Conservation (phyloP, 2,329 filamentous ascomycete species). For the Aureobasidium sp. region DNA sequence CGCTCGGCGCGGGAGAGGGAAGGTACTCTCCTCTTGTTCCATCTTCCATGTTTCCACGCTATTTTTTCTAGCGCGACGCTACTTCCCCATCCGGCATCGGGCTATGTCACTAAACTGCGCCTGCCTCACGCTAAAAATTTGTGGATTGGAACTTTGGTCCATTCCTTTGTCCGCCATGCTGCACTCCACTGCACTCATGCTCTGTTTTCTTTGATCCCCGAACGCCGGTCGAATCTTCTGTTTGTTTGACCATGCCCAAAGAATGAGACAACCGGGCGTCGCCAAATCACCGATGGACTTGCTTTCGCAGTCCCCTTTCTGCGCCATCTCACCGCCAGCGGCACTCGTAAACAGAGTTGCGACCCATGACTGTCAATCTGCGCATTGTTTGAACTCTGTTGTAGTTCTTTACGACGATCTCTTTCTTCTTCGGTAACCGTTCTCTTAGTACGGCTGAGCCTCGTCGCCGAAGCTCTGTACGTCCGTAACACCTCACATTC, state of each 20-base stretch:
- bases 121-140: background rate
- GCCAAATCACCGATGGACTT: background rate
- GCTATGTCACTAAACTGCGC: background rate
- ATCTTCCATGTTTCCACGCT: no score
- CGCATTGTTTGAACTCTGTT: conserved; percentile 6
- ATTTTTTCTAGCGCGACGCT: no score
- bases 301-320: background rate
- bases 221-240: conserved; percentile 5
- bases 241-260: conserved; percentile 2
- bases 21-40: background rate
- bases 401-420: conserved; percentile 6
- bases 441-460: background rate
- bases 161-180: conserved; percentile 11
- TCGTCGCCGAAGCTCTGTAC: background rate
- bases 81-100: no score
- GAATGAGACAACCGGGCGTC: background rate
- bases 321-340: background rate
- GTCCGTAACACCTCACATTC: background rate
- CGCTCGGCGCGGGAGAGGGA: background rate
- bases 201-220: conserved; percentile 7
- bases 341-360: background rate
- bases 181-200: background rate
- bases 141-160: conserved; percentile 4
- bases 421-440: conserved; percentile 5
- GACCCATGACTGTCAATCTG: conserved; percentile 10